Conservation (phyloP, 352 stramenopile genomes). For the Globisporangium cystogenes region DNA sequence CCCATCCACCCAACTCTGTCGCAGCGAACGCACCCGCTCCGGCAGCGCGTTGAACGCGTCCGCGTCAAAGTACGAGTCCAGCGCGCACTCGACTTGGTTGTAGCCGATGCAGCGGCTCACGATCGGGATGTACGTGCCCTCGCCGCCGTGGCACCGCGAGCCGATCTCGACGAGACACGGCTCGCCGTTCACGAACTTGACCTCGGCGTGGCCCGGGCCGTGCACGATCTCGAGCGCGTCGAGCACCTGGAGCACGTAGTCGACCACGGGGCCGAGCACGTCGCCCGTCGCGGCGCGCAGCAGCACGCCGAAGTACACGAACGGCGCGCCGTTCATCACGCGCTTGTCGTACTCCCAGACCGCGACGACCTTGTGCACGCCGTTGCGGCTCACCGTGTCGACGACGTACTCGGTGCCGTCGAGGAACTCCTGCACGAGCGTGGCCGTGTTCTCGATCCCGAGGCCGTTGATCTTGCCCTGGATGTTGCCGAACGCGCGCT, state of each 20-base stretch:
- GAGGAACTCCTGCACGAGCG: conserved; percentile 94
- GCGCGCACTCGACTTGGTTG: conserved; percentile 89
- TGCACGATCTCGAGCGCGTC: conserved; percentile 81
- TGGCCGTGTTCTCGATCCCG: conserved; percentile 82
- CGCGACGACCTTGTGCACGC: conserved; percentile 92
- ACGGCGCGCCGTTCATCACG: conserved; percentile 87
- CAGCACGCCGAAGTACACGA: conserved; percentile 93
- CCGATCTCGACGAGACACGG: conserved; percentile 95
- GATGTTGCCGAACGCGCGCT: conserved; percentile 88
- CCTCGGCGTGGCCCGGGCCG: conserved; percentile 82
- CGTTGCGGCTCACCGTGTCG: conserved; percentile 93
- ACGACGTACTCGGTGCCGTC: conserved; percentile 94
- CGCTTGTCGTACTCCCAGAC: conserved; percentile 98
- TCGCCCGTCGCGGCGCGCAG: conserved; percentile 46
- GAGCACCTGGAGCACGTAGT: conserved; percentile 71
- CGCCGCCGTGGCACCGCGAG: conserved; percentile 91
- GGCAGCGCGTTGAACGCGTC: conserved; percentile 53
- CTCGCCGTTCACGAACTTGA: conserved; percentile 76
- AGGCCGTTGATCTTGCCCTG: conserved; percentile 88
- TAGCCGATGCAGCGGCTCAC: conserved; percentile 87
- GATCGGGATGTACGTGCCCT: conserved; percentile 91
- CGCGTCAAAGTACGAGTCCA: conserved; percentile 83
- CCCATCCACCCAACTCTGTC: too few species aligned
- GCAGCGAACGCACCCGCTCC: conserved; percentile 18
- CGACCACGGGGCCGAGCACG: conserved; percentile 36